These are phyloP conservation scores for Yamadazyma akitaensis DNA, from an alignment of 805 yeast species.

Conservation along the genomic window DNA sequence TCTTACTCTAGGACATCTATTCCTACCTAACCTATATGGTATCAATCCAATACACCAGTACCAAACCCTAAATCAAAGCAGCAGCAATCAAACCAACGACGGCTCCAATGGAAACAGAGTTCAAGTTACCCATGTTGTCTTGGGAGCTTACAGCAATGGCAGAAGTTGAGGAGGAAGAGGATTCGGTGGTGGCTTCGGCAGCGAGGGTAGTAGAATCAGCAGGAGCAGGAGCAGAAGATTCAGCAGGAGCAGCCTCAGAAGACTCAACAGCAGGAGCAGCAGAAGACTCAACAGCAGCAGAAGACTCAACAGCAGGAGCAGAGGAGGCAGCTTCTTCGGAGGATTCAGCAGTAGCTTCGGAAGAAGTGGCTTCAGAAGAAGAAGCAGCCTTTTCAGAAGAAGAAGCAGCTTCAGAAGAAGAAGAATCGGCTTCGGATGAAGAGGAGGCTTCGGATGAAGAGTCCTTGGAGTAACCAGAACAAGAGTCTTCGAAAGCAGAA, in stretches of 20 bases:
- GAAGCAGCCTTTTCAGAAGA: too few species aligned
- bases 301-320: constrained; percentile 6
- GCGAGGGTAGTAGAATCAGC: constrained; percentile 10
- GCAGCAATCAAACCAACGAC: constrained; percentile 40
- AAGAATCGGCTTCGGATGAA: too few species aligned
- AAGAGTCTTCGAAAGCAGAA: constrained; percentile 52
- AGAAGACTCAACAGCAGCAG: constrained; percentile 12
- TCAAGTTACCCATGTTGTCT: constrained; percentile 25
- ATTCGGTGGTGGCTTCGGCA: constrained; percentile 15
- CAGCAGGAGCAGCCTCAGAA: constrained; percentile 5
- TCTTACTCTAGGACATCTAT: constrained; percentile 2
- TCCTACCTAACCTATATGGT: constrained; percentile 4
- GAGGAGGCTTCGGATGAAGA: constrained; percentile 11
- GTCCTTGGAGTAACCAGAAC: constrained; percentile 42
- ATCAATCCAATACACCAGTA: background rate
- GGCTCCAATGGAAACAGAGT: constrained; percentile 30
- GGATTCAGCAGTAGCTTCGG: constrained; percentile 9
- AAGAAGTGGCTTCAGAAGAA: constrained; percentile 15
- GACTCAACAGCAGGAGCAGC: constrained; percentile 4
- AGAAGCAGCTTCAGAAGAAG: constrained; percentile 20
- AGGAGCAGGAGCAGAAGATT: constrained; percentile 14
- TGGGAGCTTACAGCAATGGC: constrained; percentile 2
- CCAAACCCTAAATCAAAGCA: constrained; percentile 23
- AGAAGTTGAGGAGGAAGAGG: constrained; percentile 11
- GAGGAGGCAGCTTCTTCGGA: constrained; percentile 13